Evolutionary conservation across 352 stramenopile species (phyloP).

Genomic region (Phytopythium cucurbitacearum): DNA sequence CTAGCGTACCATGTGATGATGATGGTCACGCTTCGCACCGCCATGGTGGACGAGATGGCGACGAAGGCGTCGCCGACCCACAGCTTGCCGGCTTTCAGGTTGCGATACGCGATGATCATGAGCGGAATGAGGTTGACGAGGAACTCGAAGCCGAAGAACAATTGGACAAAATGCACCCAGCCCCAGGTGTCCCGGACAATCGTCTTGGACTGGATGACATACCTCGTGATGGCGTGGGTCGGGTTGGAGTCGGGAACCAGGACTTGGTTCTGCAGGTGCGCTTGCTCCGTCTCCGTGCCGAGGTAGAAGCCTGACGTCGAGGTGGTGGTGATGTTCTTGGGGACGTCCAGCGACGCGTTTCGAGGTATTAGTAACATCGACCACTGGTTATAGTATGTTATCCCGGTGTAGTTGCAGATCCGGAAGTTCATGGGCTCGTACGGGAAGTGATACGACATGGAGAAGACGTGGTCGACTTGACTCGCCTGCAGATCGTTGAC

Average conservation of each 20-base stretch:
- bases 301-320: constrained; percentile 25
- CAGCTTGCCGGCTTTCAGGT: constrained; percentile 22
- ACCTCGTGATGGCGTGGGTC: constrained; percentile 12
- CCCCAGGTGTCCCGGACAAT: constrained; percentile 24
- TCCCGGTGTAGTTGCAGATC: constrained; percentile 13
- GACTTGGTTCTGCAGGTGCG: constrained; percentile 20
- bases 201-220: constrained; percentile 14
- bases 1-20: constrained; percentile 24
- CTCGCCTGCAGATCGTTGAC: constrained; percentile 20
- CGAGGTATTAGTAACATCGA: constrained; percentile 17
- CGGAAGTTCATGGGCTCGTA: constrained; percentile 28
- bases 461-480: constrained; percentile 19
- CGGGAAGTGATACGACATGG: constrained; percentile 25
- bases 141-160: constrained; percentile 30
- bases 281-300: constrained; percentile 14
- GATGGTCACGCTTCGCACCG: constrained; percentile 16
- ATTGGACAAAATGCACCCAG: constrained; percentile 36
- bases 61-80: constrained; percentile 42
- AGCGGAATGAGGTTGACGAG: constrained; percentile 25
- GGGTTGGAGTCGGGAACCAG: constrained; percentile 11
- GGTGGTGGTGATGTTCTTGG: constrained; percentile 25
- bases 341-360: constrained; percentile 8
- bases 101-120: constrained; percentile 23
- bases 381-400: constrained; percentile 17
- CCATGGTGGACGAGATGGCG: constrained; percentile 18